Conservation (phyloP, 106 monocot species). For the Narthecium ossifragum region DNA sequence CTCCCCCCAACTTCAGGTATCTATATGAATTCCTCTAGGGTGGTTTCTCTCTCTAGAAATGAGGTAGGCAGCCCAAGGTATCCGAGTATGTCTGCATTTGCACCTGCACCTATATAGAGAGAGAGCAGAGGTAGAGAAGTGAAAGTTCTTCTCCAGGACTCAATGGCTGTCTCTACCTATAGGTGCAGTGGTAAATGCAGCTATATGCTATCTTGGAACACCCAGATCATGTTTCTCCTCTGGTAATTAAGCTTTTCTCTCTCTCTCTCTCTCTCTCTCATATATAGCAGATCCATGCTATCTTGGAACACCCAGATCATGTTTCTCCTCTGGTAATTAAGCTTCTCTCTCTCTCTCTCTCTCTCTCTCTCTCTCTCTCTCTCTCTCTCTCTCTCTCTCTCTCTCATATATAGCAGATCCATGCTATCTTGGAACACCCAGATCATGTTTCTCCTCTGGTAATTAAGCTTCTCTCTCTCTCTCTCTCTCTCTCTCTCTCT, state of each 20-base stretch:
- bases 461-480: no score
- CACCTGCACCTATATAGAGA: conserved; percentile 1
- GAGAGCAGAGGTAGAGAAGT: not conserved
- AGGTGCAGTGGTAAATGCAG: conserved; percentile 5
- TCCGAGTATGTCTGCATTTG: conserved; percentile 3
- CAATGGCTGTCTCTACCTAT: not conserved
- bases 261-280: not conserved
- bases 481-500: no score
- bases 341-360: not conserved
- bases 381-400: not conserved
- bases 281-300: not conserved
- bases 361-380: not conserved
- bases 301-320: not conserved
- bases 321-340: not conserved
- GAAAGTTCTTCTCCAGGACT: not conserved
- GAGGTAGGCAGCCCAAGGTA: not conserved
- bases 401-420: no score
- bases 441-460: no score
- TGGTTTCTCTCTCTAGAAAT: no score
- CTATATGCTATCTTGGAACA: conserved; percentile 2
- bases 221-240: not conserved
- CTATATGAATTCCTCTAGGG: no score
- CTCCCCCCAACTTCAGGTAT: no score
- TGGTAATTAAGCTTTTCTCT: not conserved
- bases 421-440: no score